A percentile compares a stretch with the other conserved stretches of the same genome.
Evolutionary conservation across 2,329 filamentous ascomycete species (phyloP).

Genomic region (Lomentospora prolificans): DNA sequence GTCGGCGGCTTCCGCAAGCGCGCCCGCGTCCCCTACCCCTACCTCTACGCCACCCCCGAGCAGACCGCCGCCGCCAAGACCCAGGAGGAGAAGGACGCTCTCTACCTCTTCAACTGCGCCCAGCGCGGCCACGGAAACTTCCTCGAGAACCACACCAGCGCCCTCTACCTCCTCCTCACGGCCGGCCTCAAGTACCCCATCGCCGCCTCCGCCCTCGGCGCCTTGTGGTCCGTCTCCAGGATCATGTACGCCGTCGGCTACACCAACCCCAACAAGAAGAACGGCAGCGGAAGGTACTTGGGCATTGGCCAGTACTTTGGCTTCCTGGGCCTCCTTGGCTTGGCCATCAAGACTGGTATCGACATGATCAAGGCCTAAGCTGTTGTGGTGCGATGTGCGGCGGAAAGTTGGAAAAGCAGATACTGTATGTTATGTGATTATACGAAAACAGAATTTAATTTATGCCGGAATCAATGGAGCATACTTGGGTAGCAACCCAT

Average conservation of each 20-base stretch:
- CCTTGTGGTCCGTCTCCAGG: slow-evolving; percentile 41
- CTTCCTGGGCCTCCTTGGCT: slow-evolving; percentile 1
- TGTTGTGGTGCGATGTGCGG: not conserved
- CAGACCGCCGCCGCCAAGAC: slow-evolving; percentile 22
- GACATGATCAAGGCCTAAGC: slow-evolving; percentile 2
- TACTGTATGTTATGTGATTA: too few relatives aligned
- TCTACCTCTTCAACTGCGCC: slow-evolving; percentile 52
- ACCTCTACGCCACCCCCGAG: slow-evolving; percentile 43
- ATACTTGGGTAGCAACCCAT: too few relatives aligned
- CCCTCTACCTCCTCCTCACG: slow-evolving; percentile 42
- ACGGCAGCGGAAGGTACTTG: not conserved
- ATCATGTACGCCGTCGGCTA: slow-evolving; percentile 48
- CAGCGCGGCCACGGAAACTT: slow-evolving; percentile 56
- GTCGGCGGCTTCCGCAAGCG: slow-evolving; percentile 40
- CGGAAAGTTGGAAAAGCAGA: not conserved
- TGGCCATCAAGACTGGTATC: not conserved
- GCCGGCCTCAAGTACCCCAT: slow-evolving; percentile 45
- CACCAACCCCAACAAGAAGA: slow-evolving; percentile 17
- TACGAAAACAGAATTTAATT: too few relatives aligned
- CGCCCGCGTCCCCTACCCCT: slow-evolving; percentile 47
- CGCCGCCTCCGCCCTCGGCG: slow-evolving; percentile 38
- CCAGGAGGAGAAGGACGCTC: slow-evolving; percentile 39
- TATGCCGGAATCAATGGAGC: too few relatives aligned
- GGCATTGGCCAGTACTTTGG: slow-evolving; percentile 1
- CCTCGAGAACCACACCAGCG: slow-evolving; percentile 47